These are phyloP conservation scores for Cystofilobasidium bisporidii DNA, from an alignment of 768 basidiomycete species.

Conservation along the genomic window DNA sequence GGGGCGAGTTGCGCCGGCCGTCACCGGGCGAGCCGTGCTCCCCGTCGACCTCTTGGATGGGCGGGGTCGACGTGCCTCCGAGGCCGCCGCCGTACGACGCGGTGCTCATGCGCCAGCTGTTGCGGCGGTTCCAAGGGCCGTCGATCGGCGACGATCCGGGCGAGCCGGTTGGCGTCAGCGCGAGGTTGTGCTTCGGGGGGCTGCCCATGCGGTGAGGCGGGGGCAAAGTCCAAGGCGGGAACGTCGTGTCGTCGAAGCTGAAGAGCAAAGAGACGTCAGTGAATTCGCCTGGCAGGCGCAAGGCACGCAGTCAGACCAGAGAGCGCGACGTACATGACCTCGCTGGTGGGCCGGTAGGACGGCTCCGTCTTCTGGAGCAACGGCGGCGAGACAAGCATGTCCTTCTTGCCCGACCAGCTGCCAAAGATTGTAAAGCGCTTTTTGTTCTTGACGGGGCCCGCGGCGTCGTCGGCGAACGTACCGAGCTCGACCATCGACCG, in stretches of 20 bases:
- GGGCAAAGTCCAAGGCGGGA: neutral
- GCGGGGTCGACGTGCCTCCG: slow-evolving; percentile 7
- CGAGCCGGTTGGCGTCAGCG: neutral
- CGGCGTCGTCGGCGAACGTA: neutral
- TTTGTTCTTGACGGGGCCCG: neutral
- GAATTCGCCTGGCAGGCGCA: neutral
- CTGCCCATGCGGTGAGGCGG: slow-evolving; percentile 2
- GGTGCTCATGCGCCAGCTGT: neutral
- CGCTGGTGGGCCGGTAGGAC: neutral
- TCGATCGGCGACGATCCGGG: neutral
- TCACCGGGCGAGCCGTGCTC: neutral
- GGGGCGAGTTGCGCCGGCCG: neutral
- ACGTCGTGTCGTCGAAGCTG: neutral
- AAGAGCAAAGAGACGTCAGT: neutral
- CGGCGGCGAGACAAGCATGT: too few relatives aligned
- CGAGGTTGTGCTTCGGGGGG: neutral
- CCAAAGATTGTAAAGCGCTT: neutral
- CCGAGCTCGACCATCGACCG: slow-evolving; percentile 12
- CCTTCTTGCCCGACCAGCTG: neutral
- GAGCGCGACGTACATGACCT: neutral
- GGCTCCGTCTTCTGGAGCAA: neutral
- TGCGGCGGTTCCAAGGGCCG: neutral
- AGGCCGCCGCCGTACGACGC: neutral
- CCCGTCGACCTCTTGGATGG: slow-evolving; percentile 8
- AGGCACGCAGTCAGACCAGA: neutral